Evolutionary conservation across 1,139 yeast species (phyloP), one percentile per base, ranked within the genome.

Genomic region (Schwanniomyces etchellsii): DNA sequence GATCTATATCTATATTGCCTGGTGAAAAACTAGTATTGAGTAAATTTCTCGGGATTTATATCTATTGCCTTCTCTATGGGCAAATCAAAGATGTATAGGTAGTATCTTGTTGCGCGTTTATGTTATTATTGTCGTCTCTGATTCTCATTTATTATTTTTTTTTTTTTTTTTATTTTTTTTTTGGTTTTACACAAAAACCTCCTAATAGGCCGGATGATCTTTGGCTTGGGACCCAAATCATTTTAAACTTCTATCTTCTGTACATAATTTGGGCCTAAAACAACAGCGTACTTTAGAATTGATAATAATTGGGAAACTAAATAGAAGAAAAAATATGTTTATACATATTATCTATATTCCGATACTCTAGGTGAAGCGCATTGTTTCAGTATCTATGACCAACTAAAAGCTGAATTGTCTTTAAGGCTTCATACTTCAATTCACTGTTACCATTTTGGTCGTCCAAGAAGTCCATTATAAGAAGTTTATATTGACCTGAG

Each of bases 401-500:
- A 35, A 91, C 94, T 49, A 91, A 75, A 36, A 81, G 74, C 64
- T 93, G 98, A 14, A 96, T 85, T 1, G 97, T 88, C 55, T 84
- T 85, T 50, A 91, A 74, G 2, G 98, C 97, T 63, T 91, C 96
- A 54, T 82, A 91, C 54, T 91, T 85, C 45, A 91, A 89, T 48
- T 86, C 94, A 24, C 89, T 72, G 54, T 88, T 93, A 26, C 81
- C 74, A 35, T 80, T 51, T 35, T 52, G 60, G 37, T 58, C 80
- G 45, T 80, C 85, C 75, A 91, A 80, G 42, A 88, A 69, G 38
- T 75, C 74, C 97, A 93, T 89, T 38, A 93, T 74, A 56, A 78
- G 75, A 16, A 82, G 64, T 65, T 91, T 67, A 47, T 66, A 62
- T 35, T 86, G 50, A 16, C 67, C 67, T 29, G 48, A 48, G 30